These are phyloP conservation scores for Bryum argenteum DNA, from an alignment of 225 moss, liverwort and hornwort species.

Conservation along the genomic window DNA sequence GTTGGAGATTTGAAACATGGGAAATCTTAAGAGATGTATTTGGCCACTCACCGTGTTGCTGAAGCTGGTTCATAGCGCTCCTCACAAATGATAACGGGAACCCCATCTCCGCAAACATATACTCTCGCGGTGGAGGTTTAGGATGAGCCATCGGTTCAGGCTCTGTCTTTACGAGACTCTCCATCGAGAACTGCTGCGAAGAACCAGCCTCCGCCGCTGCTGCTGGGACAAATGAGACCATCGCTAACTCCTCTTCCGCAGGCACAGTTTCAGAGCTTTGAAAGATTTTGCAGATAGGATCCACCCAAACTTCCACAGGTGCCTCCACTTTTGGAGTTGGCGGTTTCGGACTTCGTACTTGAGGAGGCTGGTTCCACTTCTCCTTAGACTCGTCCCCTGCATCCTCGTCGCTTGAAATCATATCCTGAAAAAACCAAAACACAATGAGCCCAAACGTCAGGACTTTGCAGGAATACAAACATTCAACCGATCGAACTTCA, in stretches of 20 bases:
- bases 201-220: conserved; percentile 24
- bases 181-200: conserved; percentile 13
- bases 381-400: conserved; percentile 34
- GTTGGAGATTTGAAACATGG: too few species aligned
- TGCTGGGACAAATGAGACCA: background rate
- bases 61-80: conserved; percentile 43
- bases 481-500: background rate
- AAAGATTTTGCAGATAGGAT: conserved; percentile 56
- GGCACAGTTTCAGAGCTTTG: conserved; percentile 10
- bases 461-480: too few species aligned
- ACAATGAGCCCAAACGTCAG: background rate
- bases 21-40: too few species aligned
- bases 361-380: conserved; percentile 32
- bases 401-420: conserved; percentile 57
- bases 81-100: conserved; percentile 48
- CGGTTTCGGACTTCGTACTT: conserved; percentile 17
- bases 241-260: background rate
- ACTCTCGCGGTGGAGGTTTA: conserved; percentile 28
- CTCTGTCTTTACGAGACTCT: conserved; percentile 1
- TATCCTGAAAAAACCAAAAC: conserved; percentile 35
- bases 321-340: background rate
- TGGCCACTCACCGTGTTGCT: conserved; percentile 41
- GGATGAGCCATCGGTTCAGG: background rate
- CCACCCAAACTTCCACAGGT: conserved; percentile 38
- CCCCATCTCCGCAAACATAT: conserved; percentile 52